These are phyloP conservation scores for Kitagawia praeruptora DNA, from an alignment of 129 eudicot genomes.

Conservation along the genomic window DNA sequence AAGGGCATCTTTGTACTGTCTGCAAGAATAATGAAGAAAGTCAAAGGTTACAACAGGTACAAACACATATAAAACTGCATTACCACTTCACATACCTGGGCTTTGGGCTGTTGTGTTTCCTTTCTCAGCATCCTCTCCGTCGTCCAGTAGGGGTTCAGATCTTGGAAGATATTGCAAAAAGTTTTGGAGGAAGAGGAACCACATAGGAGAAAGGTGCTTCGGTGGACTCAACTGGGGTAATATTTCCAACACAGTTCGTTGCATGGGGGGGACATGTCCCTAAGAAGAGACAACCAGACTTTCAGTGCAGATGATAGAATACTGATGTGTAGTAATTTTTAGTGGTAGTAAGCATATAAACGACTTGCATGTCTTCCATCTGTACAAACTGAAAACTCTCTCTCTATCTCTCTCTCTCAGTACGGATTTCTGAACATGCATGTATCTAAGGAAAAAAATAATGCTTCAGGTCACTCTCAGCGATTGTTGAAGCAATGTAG, in stretches of 20 bases:
- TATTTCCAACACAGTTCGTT: conserved; percentile 71
- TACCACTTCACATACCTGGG: conserved; percentile 30
- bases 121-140: conserved; percentile 26
- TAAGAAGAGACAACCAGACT: conserved; percentile 23
- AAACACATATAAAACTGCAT: neutral
- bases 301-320: neutral
- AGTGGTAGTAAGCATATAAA: neutral
- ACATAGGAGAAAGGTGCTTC: conserved; percentile 61
- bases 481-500: neutral
- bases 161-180: conserved; percentile 75
- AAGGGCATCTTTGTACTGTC: conserved; percentile 23
- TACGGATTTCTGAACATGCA: neutral
- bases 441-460: neutral
- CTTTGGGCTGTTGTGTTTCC: conserved; percentile 18
- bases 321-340: neutral
- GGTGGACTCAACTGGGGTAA: conserved; percentile 71
- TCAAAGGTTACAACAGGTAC: conserved; percentile 7
- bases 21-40: conserved; percentile 17
- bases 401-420: neutral
- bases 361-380: neutral
- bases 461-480: neutral
- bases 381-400: neutral
- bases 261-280: conserved; percentile 91
- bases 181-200: conserved; percentile 58
- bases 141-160: conserved; percentile 35